A percentile compares a stretch with the other conserved stretches of the same genome.
Evolutionary conservation across 345 rosid species (phyloP).

Genomic region (Syzygium grande): DNA sequence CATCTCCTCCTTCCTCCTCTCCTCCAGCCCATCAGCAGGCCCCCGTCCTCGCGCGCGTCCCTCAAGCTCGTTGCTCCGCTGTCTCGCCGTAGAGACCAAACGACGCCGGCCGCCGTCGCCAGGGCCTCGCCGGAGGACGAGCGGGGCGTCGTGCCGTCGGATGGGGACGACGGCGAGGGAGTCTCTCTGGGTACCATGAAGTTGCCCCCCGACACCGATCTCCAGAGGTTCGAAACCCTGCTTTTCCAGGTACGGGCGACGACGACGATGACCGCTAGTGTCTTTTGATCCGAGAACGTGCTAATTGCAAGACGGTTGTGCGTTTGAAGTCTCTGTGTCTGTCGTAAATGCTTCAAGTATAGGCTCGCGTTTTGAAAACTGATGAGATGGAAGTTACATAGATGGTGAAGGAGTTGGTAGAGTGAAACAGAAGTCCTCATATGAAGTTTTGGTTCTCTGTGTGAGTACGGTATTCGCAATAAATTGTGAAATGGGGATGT

Average conservation of each 20-base stretch:
- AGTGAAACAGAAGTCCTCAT: background rate
- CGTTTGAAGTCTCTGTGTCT: background rate
- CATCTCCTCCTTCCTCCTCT: background rate
- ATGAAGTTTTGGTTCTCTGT: background rate
- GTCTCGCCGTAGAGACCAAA: background rate
- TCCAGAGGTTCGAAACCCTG: conserved; percentile 52
- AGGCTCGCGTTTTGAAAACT: background rate
- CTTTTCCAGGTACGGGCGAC: conserved; percentile 51
- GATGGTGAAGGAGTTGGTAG: background rate
- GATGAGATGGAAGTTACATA: background rate
- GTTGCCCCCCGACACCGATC: conserved; percentile 56
- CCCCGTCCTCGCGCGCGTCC: background rate
- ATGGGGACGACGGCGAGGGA: conserved; percentile 40
- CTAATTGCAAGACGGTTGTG: background rate
- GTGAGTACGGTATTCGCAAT: background rate
- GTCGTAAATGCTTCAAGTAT: background rate
- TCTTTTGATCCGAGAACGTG: background rate
- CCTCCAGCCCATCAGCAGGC: background rate
- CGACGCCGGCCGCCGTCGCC: background rate
- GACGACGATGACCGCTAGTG: background rate
- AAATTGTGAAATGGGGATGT: background rate
- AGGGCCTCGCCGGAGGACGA: conserved; percentile 23
- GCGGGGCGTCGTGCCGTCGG: conserved; percentile 19
- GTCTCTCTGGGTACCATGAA: conserved; percentile 82
- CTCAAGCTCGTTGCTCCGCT: background rate